phyloP scores from a whole-genome alignment of 495 filamentous ascomycete genomes.

The Aspergillus leporis region DNA sequence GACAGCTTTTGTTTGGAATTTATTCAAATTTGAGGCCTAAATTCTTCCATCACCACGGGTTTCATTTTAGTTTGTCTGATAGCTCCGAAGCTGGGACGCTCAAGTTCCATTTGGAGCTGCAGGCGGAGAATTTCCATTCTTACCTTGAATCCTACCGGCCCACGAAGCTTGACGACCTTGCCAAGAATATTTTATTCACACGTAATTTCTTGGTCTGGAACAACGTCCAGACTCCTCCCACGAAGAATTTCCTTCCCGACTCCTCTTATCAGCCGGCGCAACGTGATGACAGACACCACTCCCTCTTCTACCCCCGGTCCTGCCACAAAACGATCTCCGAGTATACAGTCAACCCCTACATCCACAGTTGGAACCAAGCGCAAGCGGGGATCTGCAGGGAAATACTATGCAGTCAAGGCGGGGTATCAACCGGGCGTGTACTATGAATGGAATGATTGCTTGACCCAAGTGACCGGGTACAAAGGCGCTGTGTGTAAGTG shows the following conservation, averaged over 20 bases:
- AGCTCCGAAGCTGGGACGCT: conserved; percentile 32
- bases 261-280: neutral
- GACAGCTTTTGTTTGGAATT: neutral
- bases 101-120: conserved; percentile 34
- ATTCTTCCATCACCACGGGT: conserved; percentile 15
- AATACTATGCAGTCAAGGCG: conserved; percentile 84
- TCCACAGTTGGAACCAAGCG: conserved; percentile 60
- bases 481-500: conserved; percentile 78
- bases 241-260: neutral
- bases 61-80: conserved; percentile 19
- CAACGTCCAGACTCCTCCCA: neutral
- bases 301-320: conserved; percentile 43
- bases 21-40: neutral
- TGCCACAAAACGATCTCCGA: conserved; percentile 31
- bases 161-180: conserved; percentile 11
- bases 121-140: conserved; percentile 24
- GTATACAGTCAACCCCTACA: conserved; percentile 29
- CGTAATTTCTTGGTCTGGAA: neutral
- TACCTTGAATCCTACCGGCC: conserved; percentile 13
- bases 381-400: conserved; percentile 60
- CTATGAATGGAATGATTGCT: conserved; percentile 75
- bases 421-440: conserved; percentile 87
- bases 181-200: conserved; percentile 11
- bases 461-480: conserved; percentile 81
- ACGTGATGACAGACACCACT: conserved; percentile 36